phyloP scores from a whole-genome alignment of 2,329 filamentous ascomycete genomes.

The Allantophomopsis cytisporea region DNA sequence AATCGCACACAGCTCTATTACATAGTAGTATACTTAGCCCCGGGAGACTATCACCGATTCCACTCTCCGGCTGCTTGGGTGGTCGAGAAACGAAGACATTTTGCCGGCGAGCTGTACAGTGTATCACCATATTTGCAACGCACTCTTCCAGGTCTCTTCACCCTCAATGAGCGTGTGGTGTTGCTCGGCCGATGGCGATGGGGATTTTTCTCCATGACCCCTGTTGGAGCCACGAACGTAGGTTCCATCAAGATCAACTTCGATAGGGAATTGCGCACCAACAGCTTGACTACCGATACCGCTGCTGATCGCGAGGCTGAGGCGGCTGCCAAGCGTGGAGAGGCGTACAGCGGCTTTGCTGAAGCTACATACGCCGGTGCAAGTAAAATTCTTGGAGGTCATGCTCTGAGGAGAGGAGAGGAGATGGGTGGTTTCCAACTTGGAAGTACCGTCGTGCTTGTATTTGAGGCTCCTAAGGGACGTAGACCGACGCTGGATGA shows the following conservation, averaged over 20 bases:
- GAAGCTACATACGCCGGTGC: constrained; percentile 81
- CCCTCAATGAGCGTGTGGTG: constrained; percentile 89
- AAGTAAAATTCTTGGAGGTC: constrained; percentile 64
- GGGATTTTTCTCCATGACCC: constrained; percentile 94
- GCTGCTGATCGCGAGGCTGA: constrained; percentile 78
- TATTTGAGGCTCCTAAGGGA: constrained; percentile 83
- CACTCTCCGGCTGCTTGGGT: constrained; percentile 95
- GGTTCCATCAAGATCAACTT: constrained; percentile 97
- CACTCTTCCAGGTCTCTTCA: constrained; percentile 87
- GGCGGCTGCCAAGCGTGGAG: constrained; percentile 59
- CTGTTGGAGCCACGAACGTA: constrained; percentile 94
- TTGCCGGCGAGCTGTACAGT: constrained; percentile 88
- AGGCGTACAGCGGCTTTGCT: constrained; percentile 79
- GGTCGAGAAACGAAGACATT: constrained; percentile 87
- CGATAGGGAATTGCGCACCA: constrained; percentile 84
- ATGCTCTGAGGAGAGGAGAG: constrained; percentile 75
- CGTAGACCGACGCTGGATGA: constrained; percentile 40
- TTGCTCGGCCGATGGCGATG: constrained; percentile 89
- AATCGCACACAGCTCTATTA: constrained; percentile 74
- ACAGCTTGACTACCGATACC: constrained; percentile 84
- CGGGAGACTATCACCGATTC: constrained; percentile 96
- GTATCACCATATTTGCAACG: constrained; percentile 92
- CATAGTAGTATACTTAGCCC: constrained; percentile 87
- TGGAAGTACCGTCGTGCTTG: constrained; percentile 85
- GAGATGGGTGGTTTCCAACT: constrained; percentile 98